These are phyloP conservation scores for Hortaea werneckii DNA, from an alignment of 2,329 filamentous ascomycete genomes.

Conservation along the genomic window DNA sequence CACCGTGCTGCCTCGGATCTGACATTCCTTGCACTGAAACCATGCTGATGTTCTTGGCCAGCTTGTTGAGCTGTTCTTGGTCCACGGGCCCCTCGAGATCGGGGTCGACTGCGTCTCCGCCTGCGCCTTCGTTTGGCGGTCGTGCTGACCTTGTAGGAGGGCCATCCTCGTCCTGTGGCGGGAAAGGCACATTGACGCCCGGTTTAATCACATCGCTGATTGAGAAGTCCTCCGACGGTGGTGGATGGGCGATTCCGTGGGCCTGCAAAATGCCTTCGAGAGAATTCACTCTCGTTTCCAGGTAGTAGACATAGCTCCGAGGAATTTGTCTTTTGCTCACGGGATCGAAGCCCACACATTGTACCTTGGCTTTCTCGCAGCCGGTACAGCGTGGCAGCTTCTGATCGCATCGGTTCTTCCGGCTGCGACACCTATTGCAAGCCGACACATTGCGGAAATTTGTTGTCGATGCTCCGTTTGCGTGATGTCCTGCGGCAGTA, in stretches of 20 bases:
- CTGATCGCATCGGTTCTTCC: slow-evolving; percentile 95
- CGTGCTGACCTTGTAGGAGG: slow-evolving; percentile 1
- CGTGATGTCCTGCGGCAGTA: background rate
- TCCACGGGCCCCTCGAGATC: slow-evolving; percentile 40
- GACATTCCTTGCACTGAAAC: slow-evolving; percentile 68
- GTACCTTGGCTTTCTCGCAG: slow-evolving; percentile 73
- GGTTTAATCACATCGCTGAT: slow-evolving; percentile 28
- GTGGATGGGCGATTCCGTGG: slow-evolving; percentile 61
- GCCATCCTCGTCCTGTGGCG: slow-evolving; percentile 13
- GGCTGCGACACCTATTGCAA: slow-evolving; percentile 81
- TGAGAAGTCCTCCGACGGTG: slow-evolving; percentile 54
- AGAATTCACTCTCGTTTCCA: slow-evolving; percentile 76
- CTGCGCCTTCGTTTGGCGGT: slow-evolving; percentile 1
- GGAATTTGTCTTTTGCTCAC: slow-evolving; percentile 95
- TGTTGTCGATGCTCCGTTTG: slow-evolving; percentile 51
- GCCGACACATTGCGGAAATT: slow-evolving; percentile 58
- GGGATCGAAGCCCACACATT: slow-evolving; percentile 90
- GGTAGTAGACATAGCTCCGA: slow-evolving; percentile 79
- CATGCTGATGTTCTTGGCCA: slow-evolving; percentile 62
- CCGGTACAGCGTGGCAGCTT: slow-evolving; percentile 80
- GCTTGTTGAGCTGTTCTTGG: slow-evolving; percentile 50
- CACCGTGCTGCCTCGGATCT: slow-evolving; percentile 64
- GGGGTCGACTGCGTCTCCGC: slow-evolving; percentile 19
- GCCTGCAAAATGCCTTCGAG: slow-evolving; percentile 65
- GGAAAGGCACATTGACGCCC: slow-evolving; percentile 27